Percentiles rank a stretch among this genome's conserved stretches.
phyloP scores from a whole-genome alignment of 2,329 filamentous ascomycete species.

The Botryotinia globosa region DNA sequence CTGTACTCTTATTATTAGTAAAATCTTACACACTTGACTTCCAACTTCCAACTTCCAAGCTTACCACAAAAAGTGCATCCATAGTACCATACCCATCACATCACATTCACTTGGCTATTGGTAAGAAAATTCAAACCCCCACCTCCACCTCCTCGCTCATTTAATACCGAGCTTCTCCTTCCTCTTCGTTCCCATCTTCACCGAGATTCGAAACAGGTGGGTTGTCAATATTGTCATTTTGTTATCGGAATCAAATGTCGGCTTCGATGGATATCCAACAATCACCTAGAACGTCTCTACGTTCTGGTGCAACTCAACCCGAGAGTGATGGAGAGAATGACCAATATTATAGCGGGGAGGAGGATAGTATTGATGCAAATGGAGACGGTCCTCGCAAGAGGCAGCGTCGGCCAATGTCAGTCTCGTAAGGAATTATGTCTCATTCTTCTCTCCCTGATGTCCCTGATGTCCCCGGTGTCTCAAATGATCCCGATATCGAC shows the following conservation, averaged over 20 bases:
- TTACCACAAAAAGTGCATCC: not conserved
- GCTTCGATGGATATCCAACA: conserved; percentile 35
- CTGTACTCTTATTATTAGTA: too few species aligned
- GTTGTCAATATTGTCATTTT: conserved; percentile 1
- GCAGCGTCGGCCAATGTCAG: conserved; percentile 46
- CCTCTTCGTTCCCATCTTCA: conserved; percentile 31
- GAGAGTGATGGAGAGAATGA: conserved; percentile 38
- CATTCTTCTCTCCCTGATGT: conserved; percentile 26
- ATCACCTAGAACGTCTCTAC: conserved; percentile 32
- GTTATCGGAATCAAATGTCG: conserved; percentile 1
- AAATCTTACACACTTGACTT: not conserved
- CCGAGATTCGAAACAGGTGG: conserved; percentile 29
- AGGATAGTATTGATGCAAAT: conserved; percentile 38
- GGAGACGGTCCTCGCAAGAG: conserved; percentile 44
- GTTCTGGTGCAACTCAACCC: conserved; percentile 31
- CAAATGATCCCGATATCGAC: conserved; percentile 6
- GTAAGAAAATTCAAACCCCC: not conserved
- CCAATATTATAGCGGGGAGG: conserved; percentile 32
- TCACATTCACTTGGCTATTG: not conserved
- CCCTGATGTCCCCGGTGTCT: conserved; percentile 5
- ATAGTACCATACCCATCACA: too few species aligned
- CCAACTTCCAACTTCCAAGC: too few species aligned
- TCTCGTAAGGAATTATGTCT: conserved; percentile 45
- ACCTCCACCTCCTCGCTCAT: conserved; percentile 24
- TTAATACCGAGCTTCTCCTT: conserved; percentile 24